Percentiles rank a stretch among this genome's conserved stretches.
Evolutionary conservation across 2,329 filamentous ascomycete genomes (phyloP).

Genomic region (Trichothecium sympodiale): DNA sequence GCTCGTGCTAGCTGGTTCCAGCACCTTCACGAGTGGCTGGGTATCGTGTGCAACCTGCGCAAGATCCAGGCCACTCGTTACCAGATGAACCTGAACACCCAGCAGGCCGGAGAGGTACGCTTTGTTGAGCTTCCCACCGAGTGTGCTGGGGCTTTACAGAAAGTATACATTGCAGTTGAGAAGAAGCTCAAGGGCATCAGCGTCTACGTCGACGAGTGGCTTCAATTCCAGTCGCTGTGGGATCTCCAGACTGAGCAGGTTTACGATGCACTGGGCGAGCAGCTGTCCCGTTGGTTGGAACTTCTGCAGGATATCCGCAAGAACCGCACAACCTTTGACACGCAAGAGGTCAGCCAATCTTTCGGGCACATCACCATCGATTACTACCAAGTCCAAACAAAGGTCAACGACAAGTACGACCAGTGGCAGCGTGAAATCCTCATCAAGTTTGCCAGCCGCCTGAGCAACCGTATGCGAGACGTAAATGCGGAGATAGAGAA

Average conservation of each 20-base stretch:
- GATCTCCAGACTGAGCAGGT: slow-evolving; percentile 94
- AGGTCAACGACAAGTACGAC: slow-evolving; percentile 98
- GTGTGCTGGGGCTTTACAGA: slow-evolving; percentile 67
- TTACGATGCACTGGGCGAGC: slow-evolving; percentile 82
- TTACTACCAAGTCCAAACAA: slow-evolving; percentile 96
- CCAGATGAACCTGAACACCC: slow-evolving; percentile 70
- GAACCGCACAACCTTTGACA: slow-evolving; percentile 92
- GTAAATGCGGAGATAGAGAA: slow-evolving; percentile 87
- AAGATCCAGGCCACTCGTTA: slow-evolving; percentile 94
- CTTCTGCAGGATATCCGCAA: slow-evolving; percentile 95
- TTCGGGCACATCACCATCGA: slow-evolving; percentile 95
- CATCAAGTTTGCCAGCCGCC: slow-evolving; percentile 79
- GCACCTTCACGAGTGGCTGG: slow-evolving; percentile 88
- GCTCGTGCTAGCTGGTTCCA: slow-evolving; percentile 88
- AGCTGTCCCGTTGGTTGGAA: slow-evolving; percentile 87
- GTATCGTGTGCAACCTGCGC: slow-evolving; percentile 80
- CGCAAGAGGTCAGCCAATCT: slow-evolving; percentile 80
- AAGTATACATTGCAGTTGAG: slow-evolving; percentile 77
- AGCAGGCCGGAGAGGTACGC: slow-evolving; percentile 51
- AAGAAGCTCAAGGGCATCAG: slow-evolving; percentile 70
- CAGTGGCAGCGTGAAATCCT: slow-evolving; percentile 99
- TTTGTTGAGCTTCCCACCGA: slow-evolving; percentile 79
- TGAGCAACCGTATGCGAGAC: slow-evolving; percentile 84
- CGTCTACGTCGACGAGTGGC: slow-evolving; percentile 90
- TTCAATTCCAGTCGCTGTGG: slow-evolving; percentile 98